These are phyloP conservation scores for Triangularia setosa DNA, from an alignment of 2,329 filamentous ascomycete species.

Conservation along the genomic window DNA sequence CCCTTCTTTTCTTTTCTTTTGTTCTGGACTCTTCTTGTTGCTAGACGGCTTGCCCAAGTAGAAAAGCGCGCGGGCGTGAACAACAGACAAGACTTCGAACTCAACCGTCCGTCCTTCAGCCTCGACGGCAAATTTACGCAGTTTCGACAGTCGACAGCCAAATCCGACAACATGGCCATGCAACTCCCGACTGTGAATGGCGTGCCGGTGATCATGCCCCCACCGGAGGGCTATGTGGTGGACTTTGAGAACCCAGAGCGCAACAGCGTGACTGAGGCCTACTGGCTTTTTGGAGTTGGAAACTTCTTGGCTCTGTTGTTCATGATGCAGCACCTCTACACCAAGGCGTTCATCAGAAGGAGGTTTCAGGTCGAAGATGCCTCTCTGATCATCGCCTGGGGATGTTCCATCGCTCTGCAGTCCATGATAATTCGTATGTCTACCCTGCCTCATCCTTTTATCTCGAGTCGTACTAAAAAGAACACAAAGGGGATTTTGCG, in stretches of 20 bases:
- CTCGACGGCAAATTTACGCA: not conserved
- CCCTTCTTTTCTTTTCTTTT: not conserved
- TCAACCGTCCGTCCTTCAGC: not conserved
- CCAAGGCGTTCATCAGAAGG: constrained; percentile 25
- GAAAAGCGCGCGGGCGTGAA: not conserved
- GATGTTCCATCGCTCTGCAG: not conserved
- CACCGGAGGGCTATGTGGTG: constrained; percentile 29
- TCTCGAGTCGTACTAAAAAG: not conserved
- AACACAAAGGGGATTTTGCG: constrained; percentile 2
- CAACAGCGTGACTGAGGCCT: constrained; percentile 20
- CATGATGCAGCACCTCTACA: constrained; percentile 29
- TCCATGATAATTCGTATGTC: constrained; percentile 4
- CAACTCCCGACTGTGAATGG: constrained; percentile 6
- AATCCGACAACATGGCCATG: not conserved
- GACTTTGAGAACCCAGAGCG: constrained; percentile 29
- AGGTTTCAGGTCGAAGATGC: constrained; percentile 28
- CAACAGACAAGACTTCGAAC: not conserved
- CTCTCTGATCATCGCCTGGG: not conserved
- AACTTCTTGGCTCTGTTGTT: constrained; percentile 24
- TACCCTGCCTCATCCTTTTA: not conserved
- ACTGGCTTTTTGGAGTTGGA: constrained; percentile 25
- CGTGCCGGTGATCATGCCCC: constrained; percentile 20
- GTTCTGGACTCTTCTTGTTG: not conserved
- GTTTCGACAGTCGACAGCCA: not conserved
- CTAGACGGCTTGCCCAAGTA: not conserved